Conservation (phyloP, 129 eudicot species). For the Saposhnikovia divaricata region DNA sequence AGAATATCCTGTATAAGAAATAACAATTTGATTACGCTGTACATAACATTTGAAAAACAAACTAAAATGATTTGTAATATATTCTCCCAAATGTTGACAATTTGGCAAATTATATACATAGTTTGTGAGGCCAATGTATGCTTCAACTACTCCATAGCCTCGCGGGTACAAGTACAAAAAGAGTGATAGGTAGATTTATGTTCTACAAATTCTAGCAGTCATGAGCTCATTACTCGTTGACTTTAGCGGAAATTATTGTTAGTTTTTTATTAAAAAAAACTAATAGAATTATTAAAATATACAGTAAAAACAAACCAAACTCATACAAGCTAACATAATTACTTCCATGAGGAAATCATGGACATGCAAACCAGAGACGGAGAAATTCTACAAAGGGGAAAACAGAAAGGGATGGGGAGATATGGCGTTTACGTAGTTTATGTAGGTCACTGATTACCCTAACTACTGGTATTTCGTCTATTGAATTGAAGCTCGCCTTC, state of each 20-base stretch:
- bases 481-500: constrained; percentile 36
- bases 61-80: neutral
- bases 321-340: neutral
- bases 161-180: neutral
- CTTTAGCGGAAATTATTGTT: neutral
- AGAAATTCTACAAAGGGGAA: neutral
- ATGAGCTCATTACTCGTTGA: neutral
- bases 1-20: neutral
- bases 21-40: neutral
- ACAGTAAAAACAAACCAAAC: neutral
- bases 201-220: neutral
- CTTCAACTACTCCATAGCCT: neutral
- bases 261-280: neutral
- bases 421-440: neutral
- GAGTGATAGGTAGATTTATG: neutral
- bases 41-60: neutral
- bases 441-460: neutral
- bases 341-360: neutral
- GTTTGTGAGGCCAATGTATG: neutral
- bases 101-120: neutral
- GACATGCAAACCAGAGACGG: neutral
- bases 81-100: neutral
- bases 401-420: neutral
- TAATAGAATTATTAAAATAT: neutral
- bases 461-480: neutral